These are phyloP conservation scores for Thymus quinquecostatus DNA, from an alignment of 257 asterid species.

Conservation along the genomic window DNA sequence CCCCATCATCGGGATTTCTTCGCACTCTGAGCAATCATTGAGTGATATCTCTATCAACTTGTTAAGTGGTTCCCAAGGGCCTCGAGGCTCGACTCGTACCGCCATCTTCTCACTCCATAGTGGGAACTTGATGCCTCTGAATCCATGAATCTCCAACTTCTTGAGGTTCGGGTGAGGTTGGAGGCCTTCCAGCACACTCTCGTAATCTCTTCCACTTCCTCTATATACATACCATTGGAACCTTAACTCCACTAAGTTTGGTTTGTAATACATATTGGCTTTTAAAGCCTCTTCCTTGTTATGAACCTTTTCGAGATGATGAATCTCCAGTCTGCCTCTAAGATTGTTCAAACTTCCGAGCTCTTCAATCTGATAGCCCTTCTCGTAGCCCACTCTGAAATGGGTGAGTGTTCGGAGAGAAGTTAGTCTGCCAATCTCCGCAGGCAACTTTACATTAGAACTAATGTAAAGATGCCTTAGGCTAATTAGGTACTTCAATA, in stretches of 20 bases:
- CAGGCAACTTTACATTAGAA: not conserved
- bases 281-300: not conserved
- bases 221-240: not conserved
- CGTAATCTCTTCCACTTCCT: not conserved
- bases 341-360: not conserved
- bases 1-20: too few relatives aligned
- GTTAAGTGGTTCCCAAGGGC: not conserved
- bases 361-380: too few relatives aligned
- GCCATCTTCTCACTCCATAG: not conserved
- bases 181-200: constrained; percentile 5
- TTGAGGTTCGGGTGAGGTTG: not conserved
- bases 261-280: not conserved
- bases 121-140: not conserved
- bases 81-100: not conserved
- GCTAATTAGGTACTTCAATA: not conserved
- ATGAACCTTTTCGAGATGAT: not conserved
- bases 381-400: too few relatives aligned
- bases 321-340: not conserved
- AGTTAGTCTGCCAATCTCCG: constrained; percentile 3
- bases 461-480: too few relatives aligned
- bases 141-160: not conserved
- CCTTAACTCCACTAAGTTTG: not conserved
- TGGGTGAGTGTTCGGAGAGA: not conserved
- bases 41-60: too few relatives aligned
- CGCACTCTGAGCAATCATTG: too few relatives aligned